Percentiles rank a stretch among this genome's conserved stretches.
phyloP scores from a whole-genome alignment of 2,329 filamentous ascomycete species.

The Mycocentrospora acerina region DNA sequence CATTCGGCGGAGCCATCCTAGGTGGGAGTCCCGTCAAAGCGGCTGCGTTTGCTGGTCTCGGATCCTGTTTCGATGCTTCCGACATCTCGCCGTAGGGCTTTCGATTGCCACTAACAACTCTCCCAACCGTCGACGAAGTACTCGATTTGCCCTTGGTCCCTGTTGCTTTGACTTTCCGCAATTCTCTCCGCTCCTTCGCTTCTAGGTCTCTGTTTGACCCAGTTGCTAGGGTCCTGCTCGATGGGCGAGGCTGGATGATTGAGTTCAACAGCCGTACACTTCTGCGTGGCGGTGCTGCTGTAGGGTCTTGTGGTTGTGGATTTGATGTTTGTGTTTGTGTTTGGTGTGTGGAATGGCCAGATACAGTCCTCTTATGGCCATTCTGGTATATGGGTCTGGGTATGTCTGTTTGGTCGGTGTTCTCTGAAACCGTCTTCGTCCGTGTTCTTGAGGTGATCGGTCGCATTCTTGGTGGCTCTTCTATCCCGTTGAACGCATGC shows the following conservation, averaged over 20 bases:
- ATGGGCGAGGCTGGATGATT: conserved; percentile 63
- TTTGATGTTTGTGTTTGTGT: conserved; percentile 31
- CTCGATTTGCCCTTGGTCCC: conserved; percentile 65
- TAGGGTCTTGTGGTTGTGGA: conserved; percentile 36
- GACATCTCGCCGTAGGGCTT: conserved; percentile 68
- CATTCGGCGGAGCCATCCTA: conserved; percentile 50
- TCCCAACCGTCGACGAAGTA: conserved; percentile 71
- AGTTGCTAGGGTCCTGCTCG: conserved; percentile 62
- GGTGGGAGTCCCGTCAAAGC: conserved; percentile 23
- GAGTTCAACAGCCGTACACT: conserved; percentile 46
- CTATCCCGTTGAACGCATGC: conserved; percentile 35
- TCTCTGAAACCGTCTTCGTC: conserved; percentile 44
- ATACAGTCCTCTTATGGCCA: conserved; percentile 89
- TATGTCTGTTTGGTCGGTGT: conserved; percentile 38
- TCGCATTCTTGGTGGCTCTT: conserved; percentile 42
- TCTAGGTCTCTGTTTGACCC: conserved; percentile 56
- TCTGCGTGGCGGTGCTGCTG: conserved; percentile 47
- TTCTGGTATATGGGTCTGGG: conserved; percentile 40
- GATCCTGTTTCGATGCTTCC: conserved; percentile 68
- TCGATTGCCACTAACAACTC: conserved; percentile 87
- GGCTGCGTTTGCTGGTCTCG: conserved; percentile 41
- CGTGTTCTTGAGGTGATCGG: conserved; percentile 44
- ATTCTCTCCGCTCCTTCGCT: conserved; percentile 65
- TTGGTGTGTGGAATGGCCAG: conserved; percentile 65
- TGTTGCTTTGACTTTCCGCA: conserved; percentile 82